Conservation (phyloP, 345 rosid genomes). For the Linum trigynum region DNA sequence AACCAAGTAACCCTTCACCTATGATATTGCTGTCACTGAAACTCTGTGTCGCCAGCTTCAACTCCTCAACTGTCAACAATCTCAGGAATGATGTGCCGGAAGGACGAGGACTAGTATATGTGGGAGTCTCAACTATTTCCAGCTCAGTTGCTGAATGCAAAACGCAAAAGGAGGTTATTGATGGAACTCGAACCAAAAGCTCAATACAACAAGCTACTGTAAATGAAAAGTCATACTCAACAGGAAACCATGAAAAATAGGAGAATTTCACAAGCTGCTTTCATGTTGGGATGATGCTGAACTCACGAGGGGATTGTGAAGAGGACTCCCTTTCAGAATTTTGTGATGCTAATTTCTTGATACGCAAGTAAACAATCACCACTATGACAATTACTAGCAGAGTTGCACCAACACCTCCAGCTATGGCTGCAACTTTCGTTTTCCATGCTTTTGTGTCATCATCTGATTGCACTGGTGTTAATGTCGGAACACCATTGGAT, state of each 20-base stretch:
- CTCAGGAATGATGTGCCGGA: slow-evolving; percentile 13
- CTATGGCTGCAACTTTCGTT: slow-evolving; percentile 29
- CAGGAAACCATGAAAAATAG: not conserved
- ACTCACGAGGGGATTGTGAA: slow-evolving; percentile 26
- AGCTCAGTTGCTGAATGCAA: slow-evolving; percentile 22
- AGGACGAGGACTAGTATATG: slow-evolving; percentile 16
- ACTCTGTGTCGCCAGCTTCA: slow-evolving; percentile 33
- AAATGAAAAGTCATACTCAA: not conserved
- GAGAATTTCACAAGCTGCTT: not conserved
- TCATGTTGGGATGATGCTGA: not conserved
- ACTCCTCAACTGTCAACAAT: slow-evolving; percentile 26
- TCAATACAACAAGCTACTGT: not conserved
- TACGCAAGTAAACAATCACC: slow-evolving; percentile 29
- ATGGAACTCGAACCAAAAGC: not conserved
- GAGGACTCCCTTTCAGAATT: slow-evolving; percentile 30
- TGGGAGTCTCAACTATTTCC: slow-evolving; percentile 17
- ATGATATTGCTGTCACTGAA: slow-evolving; percentile 36
- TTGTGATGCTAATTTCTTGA: slow-evolving; percentile 21
- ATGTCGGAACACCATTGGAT: slow-evolving; percentile 29
- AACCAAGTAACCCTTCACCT: slow-evolving; percentile 25
- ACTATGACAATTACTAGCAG: slow-evolving; percentile 26
- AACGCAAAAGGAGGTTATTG: not conserved
- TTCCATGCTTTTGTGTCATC: slow-evolving; percentile 24
- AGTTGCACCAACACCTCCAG: slow-evolving; percentile 31
- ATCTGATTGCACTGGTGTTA: slow-evolving; percentile 24